These are phyloP conservation scores for Mrakiaceae sp. DNA, from an alignment of 1,284 basidiomycete genomes.

Conservation along the genomic window DNA sequence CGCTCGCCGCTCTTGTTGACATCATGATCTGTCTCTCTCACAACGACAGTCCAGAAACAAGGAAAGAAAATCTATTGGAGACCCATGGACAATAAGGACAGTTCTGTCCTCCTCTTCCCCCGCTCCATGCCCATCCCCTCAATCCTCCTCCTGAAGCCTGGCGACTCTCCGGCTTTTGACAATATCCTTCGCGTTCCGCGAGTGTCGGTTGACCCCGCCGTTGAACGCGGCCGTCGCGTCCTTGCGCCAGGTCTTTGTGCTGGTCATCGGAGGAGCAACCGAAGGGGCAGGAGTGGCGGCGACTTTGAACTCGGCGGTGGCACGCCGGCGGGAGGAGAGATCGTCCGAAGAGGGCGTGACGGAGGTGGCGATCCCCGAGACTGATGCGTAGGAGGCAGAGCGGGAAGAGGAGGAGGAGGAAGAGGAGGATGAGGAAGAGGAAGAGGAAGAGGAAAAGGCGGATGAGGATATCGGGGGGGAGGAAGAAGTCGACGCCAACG, in stretches of 20 bases:
- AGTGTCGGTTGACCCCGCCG: conserved; percentile 62
- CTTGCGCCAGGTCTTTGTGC: conserved; percentile 25
- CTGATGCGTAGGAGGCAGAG: background rate
- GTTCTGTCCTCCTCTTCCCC: too few relatives aligned
- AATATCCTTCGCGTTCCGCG: conserved; percentile 46
- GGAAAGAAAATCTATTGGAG: too few relatives aligned
- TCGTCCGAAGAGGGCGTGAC: background rate
- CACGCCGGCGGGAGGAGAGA: background rate
- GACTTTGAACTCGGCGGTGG: background rate
- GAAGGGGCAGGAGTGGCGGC: background rate
- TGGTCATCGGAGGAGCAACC: background rate
- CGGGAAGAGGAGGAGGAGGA: conserved; percentile 5
- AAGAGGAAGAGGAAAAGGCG: conserved; percentile 23
- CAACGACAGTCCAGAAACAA: too few relatives aligned
- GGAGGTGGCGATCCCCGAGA: background rate
- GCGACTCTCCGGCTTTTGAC: conserved; percentile 46
- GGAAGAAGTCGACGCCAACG: background rate
- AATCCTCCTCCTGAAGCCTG: conserved; percentile 24
- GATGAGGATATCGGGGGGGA: conserved; percentile 20
- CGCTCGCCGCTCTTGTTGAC: too few relatives aligned
- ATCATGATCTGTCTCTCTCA: too few relatives aligned
- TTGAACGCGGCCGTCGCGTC: conserved; percentile 55
- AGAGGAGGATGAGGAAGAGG: background rate
- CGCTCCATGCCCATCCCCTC: too few relatives aligned
- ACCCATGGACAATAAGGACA: too few relatives aligned